Percentiles rank a stretch among this genome's conserved stretches.
Evolutionary conservation across 2,329 filamentous ascomycete genomes (phyloP).

Genomic region (Pyrenophora seminiperda): DNA sequence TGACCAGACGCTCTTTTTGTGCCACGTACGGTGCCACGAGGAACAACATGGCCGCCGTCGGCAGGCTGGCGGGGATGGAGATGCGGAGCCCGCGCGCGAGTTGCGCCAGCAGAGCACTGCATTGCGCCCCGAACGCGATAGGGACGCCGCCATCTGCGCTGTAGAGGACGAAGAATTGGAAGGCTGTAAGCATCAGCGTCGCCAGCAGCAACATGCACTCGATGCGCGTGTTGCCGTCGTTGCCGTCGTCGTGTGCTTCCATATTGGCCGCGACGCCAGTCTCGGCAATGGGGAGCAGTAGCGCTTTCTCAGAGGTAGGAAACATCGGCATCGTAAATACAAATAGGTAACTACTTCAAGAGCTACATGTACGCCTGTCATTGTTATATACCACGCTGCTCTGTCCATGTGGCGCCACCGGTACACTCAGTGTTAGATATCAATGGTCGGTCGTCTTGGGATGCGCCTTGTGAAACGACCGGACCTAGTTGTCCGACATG

Average conservation of each 20-base stretch:
- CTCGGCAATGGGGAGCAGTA: constrained; percentile 9
- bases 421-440: constrained; percentile 4
- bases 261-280: neutral
- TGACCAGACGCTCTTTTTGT: constrained; percentile 19
- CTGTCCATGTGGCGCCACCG: neutral
- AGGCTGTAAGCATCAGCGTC: constrained; percentile 16
- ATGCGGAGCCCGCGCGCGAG: constrained; percentile 27
- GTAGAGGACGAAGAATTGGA: constrained; percentile 28
- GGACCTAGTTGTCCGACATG: constrained; percentile 10
- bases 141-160: constrained; percentile 12
- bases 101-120: constrained; percentile 14
- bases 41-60: constrained; percentile 28
- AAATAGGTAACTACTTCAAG: too few species aligned
- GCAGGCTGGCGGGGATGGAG: constrained; percentile 28
- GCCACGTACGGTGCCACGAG: constrained; percentile 27
- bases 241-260: constrained; percentile 1
- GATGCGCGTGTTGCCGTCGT: constrained; percentile 2
- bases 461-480: constrained; percentile 10
- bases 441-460: constrained; percentile 9
- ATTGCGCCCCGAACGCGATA: neutral
- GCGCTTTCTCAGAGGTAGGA: constrained; percentile 10
- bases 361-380: neutral
- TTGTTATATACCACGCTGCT: constrained; percentile 1
- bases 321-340: neutral
- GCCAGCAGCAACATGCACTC: constrained; percentile 10